A percentile compares a stretch with the other conserved stretches of the same genome.
These are phyloP conservation scores for Ustilago bromivora DNA, from an alignment of 1,284 basidiomycete species.

Conservation along the genomic window DNA sequence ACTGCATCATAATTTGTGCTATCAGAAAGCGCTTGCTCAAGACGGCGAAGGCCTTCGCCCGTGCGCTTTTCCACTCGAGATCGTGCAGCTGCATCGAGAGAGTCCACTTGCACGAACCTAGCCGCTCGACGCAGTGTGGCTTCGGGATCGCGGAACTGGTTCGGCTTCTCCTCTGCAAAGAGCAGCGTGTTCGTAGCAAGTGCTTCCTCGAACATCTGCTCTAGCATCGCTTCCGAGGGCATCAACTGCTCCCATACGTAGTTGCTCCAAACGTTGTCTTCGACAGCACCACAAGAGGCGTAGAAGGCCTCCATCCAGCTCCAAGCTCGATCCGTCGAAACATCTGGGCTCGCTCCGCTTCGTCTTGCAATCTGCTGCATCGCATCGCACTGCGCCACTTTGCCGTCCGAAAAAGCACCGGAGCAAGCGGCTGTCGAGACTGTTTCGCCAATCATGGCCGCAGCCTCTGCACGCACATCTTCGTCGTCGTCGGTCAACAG, in stretches of 20 bases:
- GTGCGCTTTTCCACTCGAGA: slow-evolving; percentile 7
- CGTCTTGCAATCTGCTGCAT: slow-evolving; percentile 38
- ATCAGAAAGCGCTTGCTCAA: slow-evolving; percentile 5
- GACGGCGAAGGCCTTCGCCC: slow-evolving; percentile 10
- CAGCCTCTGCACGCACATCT: slow-evolving; percentile 50
- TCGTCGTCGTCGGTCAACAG: slow-evolving; percentile 55
- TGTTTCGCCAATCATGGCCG: slow-evolving; percentile 48
- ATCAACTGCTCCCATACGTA: slow-evolving; percentile 38
- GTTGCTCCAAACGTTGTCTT: slow-evolving; percentile 22
- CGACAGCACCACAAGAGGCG: background rate
- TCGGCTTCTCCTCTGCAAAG: slow-evolving; percentile 57
- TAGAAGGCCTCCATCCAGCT: slow-evolving; percentile 51
- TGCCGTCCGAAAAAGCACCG: background rate
- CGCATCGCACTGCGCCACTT: slow-evolving; percentile 22
- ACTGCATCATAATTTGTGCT: slow-evolving; percentile 18
- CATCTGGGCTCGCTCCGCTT: slow-evolving; percentile 41
- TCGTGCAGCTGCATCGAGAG: slow-evolving; percentile 3
- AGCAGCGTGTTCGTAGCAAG: slow-evolving; percentile 38
- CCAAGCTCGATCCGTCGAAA: slow-evolving; percentile 52
- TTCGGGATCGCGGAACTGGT: slow-evolving; percentile 60
- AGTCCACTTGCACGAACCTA: slow-evolving; percentile 13
- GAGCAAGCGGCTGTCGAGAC: slow-evolving; percentile 11
- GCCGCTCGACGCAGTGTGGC: slow-evolving; percentile 46
- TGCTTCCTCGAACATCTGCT: slow-evolving; percentile 35
- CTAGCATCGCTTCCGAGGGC: slow-evolving; percentile 13